Base-by-base conservation (phyloP, 2,329 filamentous ascomycete genomes). In the Microdochium trichocladiopsis region DNA sequence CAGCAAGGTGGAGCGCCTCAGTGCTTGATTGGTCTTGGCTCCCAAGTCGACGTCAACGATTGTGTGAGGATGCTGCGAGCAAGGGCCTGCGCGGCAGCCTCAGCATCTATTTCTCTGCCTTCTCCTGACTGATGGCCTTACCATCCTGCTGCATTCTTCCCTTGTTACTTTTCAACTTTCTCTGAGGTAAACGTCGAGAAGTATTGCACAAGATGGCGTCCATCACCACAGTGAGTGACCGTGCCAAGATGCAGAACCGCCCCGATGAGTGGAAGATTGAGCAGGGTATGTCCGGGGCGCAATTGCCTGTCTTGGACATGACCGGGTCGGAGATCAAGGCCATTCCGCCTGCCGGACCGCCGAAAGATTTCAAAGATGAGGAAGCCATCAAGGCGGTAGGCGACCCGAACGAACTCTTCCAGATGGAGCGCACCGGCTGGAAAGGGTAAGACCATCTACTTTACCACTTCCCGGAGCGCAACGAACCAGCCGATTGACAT, bases 211-310 rank as follows among this genome's bases (percentile, higher is more conserved):
- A n/a, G n/a, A n/a, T n/a, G n/a, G n/a, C n/a, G n/a, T n/a, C n/a
- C n/a, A n/a, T n/a, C n/a, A n/a, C n/a, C n/a, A n/a, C n/a, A n/a
- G n/a, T n/a, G n/a, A n/a, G n/a, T n/a, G 33, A 37, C 33, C 33
- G 33, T n/a, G 33, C 14, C 4, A n/a, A 11, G 18, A 6, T 16
- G 5, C 6, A 45, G 41, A 53, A 53, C 21, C 48, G 52, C 6
- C 67, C 72, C 2, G 74, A 79, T 67, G 76, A 79, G 62, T 79
- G 76, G 75, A 77, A 72, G 60, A 72, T 79, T 49, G 76, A 79
- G 53, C 76, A 79, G 58, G 76, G 76, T 6, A 57, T 79, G 25
- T 65, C 69, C n/a, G 72, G 64, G 37, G 69, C 72, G 2, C 71
- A 71, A 33, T 64, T 78, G 16, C 73, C 74, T 0, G 66, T 77